These are phyloP conservation scores for Turnera subulata DNA, from an alignment of 345 rosid species.

Conservation along the genomic window DNA sequence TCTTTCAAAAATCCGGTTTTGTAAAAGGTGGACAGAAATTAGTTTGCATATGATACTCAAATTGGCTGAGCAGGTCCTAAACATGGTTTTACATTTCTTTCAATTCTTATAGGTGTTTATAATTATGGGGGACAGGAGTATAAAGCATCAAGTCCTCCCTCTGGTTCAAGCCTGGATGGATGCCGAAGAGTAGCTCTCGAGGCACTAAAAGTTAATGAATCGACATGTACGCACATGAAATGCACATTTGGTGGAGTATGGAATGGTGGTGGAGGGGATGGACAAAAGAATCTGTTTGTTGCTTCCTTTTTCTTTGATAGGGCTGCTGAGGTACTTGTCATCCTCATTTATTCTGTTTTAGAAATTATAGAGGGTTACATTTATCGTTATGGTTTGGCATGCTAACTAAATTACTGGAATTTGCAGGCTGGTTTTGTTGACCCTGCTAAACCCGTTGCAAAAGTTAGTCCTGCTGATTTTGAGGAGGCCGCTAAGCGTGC, in stretches of 20 bases:
- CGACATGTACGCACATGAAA: conserved; percentile 79
- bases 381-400: background rate
- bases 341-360: conserved; percentile 2
- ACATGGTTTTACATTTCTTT: background rate
- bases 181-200: conserved; percentile 61
- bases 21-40: too few relatives aligned
- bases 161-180: conserved; percentile 70
- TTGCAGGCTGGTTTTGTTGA: conserved; percentile 74
- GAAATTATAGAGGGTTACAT: background rate
- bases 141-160: conserved; percentile 49
- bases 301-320: conserved; percentile 97
- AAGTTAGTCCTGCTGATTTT: conserved; percentile 68
- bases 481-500: conserved; percentile 81
- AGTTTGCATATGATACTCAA: too few relatives aligned
- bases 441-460: conserved; percentile 56
- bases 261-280: conserved; percentile 99
- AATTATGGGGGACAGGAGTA: conserved; percentile 62
- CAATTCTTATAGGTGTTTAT: conserved; percentile 52
- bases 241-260: conserved; percentile 96
- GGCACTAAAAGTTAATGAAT: conserved; percentile 81
- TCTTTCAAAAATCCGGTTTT: too few relatives aligned
- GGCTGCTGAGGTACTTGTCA: conserved; percentile 78
- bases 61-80: background rate
- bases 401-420: conserved; percentile 8
- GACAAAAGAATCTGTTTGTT: conserved; percentile 83